Conservation (phyloP, 2,329 filamentous ascomycete species). For the Rutstroemia sp. region DNA sequence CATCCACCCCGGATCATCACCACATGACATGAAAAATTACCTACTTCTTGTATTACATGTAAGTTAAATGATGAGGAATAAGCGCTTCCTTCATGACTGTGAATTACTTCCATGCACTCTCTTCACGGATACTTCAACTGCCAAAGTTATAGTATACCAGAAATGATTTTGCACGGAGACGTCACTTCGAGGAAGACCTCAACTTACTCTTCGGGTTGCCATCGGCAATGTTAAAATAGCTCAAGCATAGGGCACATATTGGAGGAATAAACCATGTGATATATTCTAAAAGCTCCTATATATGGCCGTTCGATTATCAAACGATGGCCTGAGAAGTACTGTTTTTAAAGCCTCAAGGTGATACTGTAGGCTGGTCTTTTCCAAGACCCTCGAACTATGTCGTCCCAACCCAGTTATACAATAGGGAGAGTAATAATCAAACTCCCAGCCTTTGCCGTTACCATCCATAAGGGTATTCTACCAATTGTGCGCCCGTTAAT, state of each 20-base stretch:
- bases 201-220: not conserved
- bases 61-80: too few relatives aligned
- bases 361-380: not conserved
- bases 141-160: too few relatives aligned
- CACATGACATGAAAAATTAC: too few relatives aligned
- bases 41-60: too few relatives aligned
- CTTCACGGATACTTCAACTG: too few relatives aligned
- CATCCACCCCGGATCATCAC: too few relatives aligned
- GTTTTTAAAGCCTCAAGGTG: conserved; percentile 3
- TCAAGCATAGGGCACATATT: not conserved
- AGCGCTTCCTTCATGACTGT: too few relatives aligned
- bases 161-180: too few relatives aligned
- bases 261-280: not conserved
- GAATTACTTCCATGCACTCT: not conserved
- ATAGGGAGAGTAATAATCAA: not conserved
- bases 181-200: too few relatives aligned
- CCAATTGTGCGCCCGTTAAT: not conserved
- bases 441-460: not conserved
- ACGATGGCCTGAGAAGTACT: not conserved
- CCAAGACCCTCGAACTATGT: not conserved
- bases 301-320: not conserved
- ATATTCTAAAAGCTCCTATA: conserved; percentile 7
- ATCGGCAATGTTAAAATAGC: not conserved
- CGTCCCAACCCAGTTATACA: conserved; percentile 9
- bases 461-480: not conserved